Evolutionary conservation across 306 rosid genomes (phyloP), one percentile per base, ranked within the genome.

Genomic region (Canavalia ensiformis): DNA sequence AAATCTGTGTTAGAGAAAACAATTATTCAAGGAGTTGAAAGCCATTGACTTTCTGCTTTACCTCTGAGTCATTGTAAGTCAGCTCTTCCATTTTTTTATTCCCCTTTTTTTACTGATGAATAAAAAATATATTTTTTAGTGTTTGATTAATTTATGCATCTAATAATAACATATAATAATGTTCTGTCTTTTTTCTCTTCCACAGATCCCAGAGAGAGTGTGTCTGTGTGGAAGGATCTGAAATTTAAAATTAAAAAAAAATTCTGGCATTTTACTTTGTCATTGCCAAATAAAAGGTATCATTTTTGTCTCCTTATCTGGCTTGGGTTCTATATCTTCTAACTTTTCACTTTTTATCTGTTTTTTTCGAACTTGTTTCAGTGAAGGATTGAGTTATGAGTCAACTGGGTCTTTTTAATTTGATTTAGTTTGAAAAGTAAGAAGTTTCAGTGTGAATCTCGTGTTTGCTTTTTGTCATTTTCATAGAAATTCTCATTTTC

Each of bases 201-300:
- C 82, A 76, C 93, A 89, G 92, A 91, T 87, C 84, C 84, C 82
- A 87, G 85, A 76, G 87, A 76, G 74, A 81, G 81, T 30, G 62
- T 63, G 81, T 30, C 60, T 63, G 58, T 28, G 81, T 3, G 52
- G 9, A 64, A 63, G 84, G 86, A 90, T 86, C 90, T 83, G 88
- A 85, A 82, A 67, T 5, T 35, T 42, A 6, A 0, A 3, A 5
- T 8, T 4, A 0, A 35, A 52, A 11, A 34, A 65, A 64, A 65
- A 88, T 68, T 80, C 51, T 79, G 49, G 65, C 79, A 63, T 83
- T 83, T 75, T 75, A 69, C 69, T 75, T 67, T 70, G 81, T 76
- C 72, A 74, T 89, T 78, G 80, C 82, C 83, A 56, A 86, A 49
- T 81, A n/a, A 81, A 86, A 87, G 90, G 92, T 86, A 68, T 29